These are phyloP conservation scores for Priceomyces fermenticarens DNA, from an alignment of 805 yeast genomes.

Conservation along the genomic window DNA sequence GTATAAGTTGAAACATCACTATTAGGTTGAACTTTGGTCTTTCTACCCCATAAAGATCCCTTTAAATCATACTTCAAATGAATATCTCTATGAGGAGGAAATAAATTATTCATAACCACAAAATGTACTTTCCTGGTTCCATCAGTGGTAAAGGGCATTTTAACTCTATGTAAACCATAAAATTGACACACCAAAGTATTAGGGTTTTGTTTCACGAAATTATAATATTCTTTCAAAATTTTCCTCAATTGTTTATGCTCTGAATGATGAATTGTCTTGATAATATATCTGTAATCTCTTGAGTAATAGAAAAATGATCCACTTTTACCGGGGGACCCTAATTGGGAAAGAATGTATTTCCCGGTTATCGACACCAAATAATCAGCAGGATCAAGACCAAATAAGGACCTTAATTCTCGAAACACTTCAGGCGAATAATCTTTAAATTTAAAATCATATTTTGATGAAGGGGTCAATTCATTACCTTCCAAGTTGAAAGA, in stretches of 20 bases:
- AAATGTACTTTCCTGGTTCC: slow-evolving; percentile 77
- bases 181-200: slow-evolving; percentile 91
- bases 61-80: slow-evolving; percentile 86
- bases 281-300: slow-evolving; percentile 88
- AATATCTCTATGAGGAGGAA: slow-evolving; percentile 89
- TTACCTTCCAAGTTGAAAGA: slow-evolving; percentile 86
- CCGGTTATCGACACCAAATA: slow-evolving; percentile 90
- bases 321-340: slow-evolving; percentile 95
- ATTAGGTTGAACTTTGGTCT: slow-evolving; percentile 39
- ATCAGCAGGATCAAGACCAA: slow-evolving; percentile 94
- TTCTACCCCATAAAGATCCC: slow-evolving; percentile 86
- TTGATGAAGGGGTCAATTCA: slow-evolving; percentile 88
- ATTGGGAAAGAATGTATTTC: slow-evolving; percentile 84
- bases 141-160: slow-evolving; percentile 69
- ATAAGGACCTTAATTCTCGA: slow-evolving; percentile 72
- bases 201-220: slow-evolving; percentile 79
- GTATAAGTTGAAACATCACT: slow-evolving; percentile 42
- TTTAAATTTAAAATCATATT: slow-evolving; percentile 93
- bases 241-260: slow-evolving; percentile 83
- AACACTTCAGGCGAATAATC: slow-evolving; percentile 96
- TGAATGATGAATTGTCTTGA: slow-evolving; percentile 90
- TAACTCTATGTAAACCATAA: slow-evolving; percentile 91
- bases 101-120: slow-evolving; percentile 92
- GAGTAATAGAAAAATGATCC: slow-evolving; percentile 96
- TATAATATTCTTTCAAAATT: slow-evolving; percentile 71